Percentiles rank a stretch among this genome's conserved stretches.
Conservation (phyloP, 345 rosid genomes). For the Angophora floribunda region DNA sequence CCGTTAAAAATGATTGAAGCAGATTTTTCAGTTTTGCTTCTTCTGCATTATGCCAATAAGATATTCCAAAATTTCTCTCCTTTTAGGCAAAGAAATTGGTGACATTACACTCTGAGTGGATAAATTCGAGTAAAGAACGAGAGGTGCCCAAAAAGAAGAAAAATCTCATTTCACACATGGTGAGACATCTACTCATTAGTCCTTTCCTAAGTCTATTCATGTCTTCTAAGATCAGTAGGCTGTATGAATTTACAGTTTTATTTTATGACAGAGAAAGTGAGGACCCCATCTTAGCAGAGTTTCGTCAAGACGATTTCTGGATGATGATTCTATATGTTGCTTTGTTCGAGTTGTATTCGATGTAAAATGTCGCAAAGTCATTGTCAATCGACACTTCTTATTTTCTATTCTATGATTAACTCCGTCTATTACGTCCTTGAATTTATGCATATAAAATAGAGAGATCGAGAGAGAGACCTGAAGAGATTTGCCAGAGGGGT, state of each 20-base stretch:
- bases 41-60: not conserved
- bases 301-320: not conserved
- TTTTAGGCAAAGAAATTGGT: not conserved
- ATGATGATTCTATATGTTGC: not conserved
- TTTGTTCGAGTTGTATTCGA: not conserved
- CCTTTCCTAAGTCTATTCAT: not conserved
- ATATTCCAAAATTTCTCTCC: not conserved
- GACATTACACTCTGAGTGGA: not conserved
- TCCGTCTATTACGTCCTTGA: not conserved
- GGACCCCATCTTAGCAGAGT: not conserved
- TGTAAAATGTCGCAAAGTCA: not conserved
- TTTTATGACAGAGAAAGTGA: not conserved
- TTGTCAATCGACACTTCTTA: not conserved
- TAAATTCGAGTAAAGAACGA: not conserved
- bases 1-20: not conserved
- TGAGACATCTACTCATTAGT: not conserved
- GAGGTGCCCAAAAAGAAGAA: not conserved
- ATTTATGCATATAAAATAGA: not conserved
- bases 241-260: not conserved
- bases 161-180: not conserved
- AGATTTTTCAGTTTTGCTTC: not conserved
- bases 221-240: not conserved
- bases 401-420: not conserved
- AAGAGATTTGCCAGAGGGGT: slow-evolving; percentile 33
- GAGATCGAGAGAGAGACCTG: slow-evolving; percentile 24